phyloP scores from a whole-genome alignment of 2,329 filamentous ascomycete species.

The Colletotrichum costaricense region DNA sequence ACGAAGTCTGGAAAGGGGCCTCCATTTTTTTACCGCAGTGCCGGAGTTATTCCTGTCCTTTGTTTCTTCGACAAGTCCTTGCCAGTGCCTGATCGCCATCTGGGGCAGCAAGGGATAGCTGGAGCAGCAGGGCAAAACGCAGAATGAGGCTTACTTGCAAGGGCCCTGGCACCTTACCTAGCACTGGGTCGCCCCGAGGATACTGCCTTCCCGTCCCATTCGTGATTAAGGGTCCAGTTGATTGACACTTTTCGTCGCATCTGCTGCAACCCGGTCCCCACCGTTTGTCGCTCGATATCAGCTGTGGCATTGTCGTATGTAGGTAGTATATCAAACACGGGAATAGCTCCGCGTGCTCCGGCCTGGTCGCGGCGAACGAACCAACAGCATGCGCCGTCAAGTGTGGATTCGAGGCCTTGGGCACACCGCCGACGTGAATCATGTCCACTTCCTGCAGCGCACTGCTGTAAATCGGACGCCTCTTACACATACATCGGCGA shows the following conservation, averaged over 20 bases:
- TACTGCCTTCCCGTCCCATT: neutral
- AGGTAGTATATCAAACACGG: neutral
- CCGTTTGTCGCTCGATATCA: neutral
- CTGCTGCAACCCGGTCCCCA: neutral
- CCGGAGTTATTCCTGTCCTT: neutral
- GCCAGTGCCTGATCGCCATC: conserved; percentile 27
- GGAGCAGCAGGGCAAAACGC: conserved; percentile 9
- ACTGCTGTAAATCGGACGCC: conserved; percentile 8
- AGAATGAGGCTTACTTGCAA: conserved; percentile 33
- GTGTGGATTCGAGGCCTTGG: neutral
- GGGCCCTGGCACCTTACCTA: conserved; percentile 18
- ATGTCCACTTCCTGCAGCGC: conserved; percentile 15
- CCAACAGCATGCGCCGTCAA: neutral
- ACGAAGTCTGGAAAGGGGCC: neutral
- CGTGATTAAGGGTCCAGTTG: conserved; percentile 6
- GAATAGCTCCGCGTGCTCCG: neutral
- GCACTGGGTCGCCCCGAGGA: neutral
- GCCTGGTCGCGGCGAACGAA: neutral
- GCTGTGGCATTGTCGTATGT: neutral
- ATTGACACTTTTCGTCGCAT: neutral
- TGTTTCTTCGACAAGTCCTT: conserved; percentile 1
- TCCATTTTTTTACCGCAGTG: neutral
- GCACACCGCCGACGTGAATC: conserved; percentile 14
- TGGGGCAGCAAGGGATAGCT: conserved; percentile 7
- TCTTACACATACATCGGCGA: conserved; percentile 21